Evolutionary conservation across 2,329 filamentous ascomycete genomes (phyloP).

Genomic region (Colletotrichum sp.): DNA sequence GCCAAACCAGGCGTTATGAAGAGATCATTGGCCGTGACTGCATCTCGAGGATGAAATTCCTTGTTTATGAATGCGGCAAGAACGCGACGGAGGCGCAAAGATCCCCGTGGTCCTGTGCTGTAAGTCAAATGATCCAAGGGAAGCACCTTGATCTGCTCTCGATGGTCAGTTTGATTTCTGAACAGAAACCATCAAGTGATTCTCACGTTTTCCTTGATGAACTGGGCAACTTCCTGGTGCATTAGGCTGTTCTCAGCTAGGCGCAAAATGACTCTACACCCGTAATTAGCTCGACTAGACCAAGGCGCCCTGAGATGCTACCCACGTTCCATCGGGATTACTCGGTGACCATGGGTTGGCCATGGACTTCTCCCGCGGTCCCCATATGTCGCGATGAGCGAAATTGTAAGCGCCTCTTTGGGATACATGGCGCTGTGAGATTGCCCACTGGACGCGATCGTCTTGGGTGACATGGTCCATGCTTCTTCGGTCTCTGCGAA

Average conservation of each 20-base stretch:
- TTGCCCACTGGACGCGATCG: neutral
- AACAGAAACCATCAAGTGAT: neutral
- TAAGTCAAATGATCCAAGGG: constrained; percentile 30
- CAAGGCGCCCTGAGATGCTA: neutral
- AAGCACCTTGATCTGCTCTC: constrained; percentile 12
- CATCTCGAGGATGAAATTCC: constrained; percentile 20
- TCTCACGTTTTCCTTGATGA: constrained; percentile 15
- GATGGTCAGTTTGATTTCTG: neutral
- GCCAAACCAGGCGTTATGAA: constrained; percentile 29
- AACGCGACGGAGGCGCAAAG: constrained; percentile 26
- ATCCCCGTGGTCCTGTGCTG: constrained; percentile 31
- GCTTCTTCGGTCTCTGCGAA: neutral
- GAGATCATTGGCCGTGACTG: constrained; percentile 25
- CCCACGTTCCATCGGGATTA: constrained; percentile 23
- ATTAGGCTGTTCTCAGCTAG: constrained; percentile 29
- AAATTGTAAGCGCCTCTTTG: constrained; percentile 21
- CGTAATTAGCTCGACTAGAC: neutral
- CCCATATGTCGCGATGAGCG: constrained; percentile 22
- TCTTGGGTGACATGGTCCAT: neutral
- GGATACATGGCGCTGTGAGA: constrained; percentile 3
- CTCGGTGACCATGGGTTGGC: constrained; percentile 24
- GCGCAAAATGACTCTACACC: constrained; percentile 23
- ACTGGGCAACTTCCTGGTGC: constrained; percentile 24
- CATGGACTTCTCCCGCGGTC: constrained; percentile 23
- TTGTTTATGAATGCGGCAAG: constrained; percentile 27